Evolutionary conservation across 140 eudicot genomes (phyloP).

Genomic region (Ambrosia hybrid): DNA sequence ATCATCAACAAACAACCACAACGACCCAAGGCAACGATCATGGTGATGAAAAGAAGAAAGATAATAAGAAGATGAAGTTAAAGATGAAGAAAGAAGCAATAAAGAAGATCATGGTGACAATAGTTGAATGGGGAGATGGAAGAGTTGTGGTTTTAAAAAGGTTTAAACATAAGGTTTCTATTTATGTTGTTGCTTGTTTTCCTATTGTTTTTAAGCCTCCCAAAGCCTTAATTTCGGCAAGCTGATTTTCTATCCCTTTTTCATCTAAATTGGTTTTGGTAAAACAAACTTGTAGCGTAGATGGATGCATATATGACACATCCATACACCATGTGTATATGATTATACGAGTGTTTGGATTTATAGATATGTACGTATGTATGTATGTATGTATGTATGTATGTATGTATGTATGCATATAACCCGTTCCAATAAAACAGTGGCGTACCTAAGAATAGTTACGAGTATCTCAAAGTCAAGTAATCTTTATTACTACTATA

Average conservation of each 20-base stretch:
- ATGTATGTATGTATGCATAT: background rate
- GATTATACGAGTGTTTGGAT: background rate
- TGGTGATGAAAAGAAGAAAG: constrained; percentile 24
- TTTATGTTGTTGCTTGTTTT: constrained; percentile 65
- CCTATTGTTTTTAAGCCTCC: constrained; percentile 53
- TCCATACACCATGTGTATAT: background rate
- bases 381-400: background rate
- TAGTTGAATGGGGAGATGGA: constrained; percentile 66
- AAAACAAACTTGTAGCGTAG: background rate
- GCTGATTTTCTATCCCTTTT: background rate
- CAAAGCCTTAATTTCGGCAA: constrained; percentile 42
- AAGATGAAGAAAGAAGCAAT: constrained; percentile 35
- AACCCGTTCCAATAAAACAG: background rate
- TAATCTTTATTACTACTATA: background rate
- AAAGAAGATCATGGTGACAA: constrained; percentile 55
- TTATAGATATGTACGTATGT: constrained; percentile 5
- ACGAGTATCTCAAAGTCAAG: background rate
- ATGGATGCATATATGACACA: background rate
- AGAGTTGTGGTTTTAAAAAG: constrained; percentile 56
- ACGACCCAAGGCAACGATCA: background rate
- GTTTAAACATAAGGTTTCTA: constrained; percentile 59
- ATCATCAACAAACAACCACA: constrained; percentile 9
- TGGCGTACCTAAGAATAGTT: background rate
- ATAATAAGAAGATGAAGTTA: constrained; percentile 28
- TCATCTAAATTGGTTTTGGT: background rate